phyloP scores from a whole-genome alignment of 768 basidiomycete species.

The Mycena latifolia region DNA sequence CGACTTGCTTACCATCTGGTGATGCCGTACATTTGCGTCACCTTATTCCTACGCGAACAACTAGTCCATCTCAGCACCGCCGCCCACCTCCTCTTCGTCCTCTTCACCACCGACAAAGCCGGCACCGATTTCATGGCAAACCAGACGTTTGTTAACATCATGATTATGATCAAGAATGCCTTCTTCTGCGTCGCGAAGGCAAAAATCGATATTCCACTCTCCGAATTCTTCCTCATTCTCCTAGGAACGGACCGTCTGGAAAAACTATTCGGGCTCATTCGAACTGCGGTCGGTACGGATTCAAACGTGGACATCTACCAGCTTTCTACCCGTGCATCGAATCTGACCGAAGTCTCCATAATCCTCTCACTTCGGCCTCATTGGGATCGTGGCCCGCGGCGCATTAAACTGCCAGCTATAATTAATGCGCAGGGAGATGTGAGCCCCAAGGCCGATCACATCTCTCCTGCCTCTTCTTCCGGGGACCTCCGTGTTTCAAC shows the following conservation, averaged over 20 bases:
- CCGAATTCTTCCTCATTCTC: constrained; percentile 48
- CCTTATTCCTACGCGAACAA: constrained; percentile 47
- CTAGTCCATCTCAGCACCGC: constrained; percentile 49
- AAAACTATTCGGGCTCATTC: constrained; percentile 48
- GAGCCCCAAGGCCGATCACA: constrained; percentile 44
- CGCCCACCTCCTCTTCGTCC: constrained; percentile 41
- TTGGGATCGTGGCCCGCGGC: constrained; percentile 52
- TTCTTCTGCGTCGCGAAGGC: constrained; percentile 54
- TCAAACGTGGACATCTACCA: constrained; percentile 42
- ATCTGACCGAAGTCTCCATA: constrained; percentile 46
- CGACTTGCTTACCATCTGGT: constrained; percentile 40
- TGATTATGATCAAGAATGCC: constrained; percentile 53
- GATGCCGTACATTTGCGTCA: constrained; percentile 44
- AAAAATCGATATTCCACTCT: constrained; percentile 47
- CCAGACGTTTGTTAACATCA: constrained; percentile 46
- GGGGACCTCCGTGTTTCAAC: constrained; percentile 43
- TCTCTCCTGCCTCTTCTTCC: constrained; percentile 49
- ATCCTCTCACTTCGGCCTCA: constrained; percentile 53
- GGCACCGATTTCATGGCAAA: constrained; percentile 40
- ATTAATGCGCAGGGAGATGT: constrained; percentile 41
- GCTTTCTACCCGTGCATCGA: constrained; percentile 42
- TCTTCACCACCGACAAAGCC: constrained; percentile 27
- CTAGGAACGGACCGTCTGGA: constrained; percentile 54
- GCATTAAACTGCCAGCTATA: constrained; percentile 45
- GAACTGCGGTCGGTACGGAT: constrained; percentile 51